phyloP scores from a whole-genome alignment of 306 rosid species.

The Castanea mollissima region DNA sequence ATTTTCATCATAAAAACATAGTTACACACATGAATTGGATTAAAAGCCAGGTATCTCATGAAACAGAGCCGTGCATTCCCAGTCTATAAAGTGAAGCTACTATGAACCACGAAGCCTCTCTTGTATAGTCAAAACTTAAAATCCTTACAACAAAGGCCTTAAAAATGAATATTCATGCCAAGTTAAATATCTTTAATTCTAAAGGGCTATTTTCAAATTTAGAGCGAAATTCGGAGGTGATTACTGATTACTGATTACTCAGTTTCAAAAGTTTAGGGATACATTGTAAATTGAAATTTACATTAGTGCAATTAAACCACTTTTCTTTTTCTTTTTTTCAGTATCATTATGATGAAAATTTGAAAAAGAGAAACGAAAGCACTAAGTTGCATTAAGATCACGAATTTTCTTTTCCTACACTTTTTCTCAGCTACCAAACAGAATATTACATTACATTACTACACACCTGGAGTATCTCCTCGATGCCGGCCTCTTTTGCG shows the following conservation, averaged over 20 bases:
- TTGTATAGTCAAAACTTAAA: not conserved
- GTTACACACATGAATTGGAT: not conserved
- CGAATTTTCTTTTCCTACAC: not conserved
- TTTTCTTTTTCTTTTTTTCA: not conserved
- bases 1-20: not conserved
- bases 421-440: not conserved
- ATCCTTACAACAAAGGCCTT: not conserved
- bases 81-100: not conserved
- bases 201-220: no score
- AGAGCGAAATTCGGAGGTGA: no score
- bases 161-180: not conserved
- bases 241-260: no score
- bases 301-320: not conserved
- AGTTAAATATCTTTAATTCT: no score
- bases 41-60: not conserved
- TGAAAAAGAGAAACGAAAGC: no score
- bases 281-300: not conserved
- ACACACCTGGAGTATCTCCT: constrained; percentile 44
- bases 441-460: not conserved
- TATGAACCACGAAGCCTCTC: not conserved
- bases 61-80: not conserved
- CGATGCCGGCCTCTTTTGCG: constrained; percentile 41
- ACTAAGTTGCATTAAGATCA: not conserved
- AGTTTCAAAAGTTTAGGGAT: no score
- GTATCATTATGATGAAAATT: not conserved